Evolutionary conservation across 1,284 basidiomycete species (phyloP), one percentile per base, ranked within the genome.

Genomic region (Rhodofomes roseus): DNA sequence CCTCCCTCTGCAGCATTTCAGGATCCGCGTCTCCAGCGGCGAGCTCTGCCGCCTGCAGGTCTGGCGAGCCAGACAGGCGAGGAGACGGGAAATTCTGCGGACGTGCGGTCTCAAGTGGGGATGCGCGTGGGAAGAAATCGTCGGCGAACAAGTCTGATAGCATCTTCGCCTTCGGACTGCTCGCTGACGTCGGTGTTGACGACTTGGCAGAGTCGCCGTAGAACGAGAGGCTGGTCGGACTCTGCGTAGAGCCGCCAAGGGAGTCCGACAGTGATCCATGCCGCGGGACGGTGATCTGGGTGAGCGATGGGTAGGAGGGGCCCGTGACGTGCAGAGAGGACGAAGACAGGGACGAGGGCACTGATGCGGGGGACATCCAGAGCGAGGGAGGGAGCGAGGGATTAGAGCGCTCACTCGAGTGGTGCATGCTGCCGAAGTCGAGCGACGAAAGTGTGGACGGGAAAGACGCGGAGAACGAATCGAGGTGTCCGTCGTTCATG

Each of bases 301-400:
- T 66, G 46, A 73, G 67, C 22, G 69, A 76, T 63, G 62, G 74
- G 71, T 71, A 79, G 64, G 67, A 61, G 1, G 68, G 66, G 62
- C 57, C 71, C 66, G 74, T 31, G 67, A 74, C 63, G 67, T 71
- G 31, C 31, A 34, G 31, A 34, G 31, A 34, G 67, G 0, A 79
- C 73, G n/a, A 77, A 76, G 5, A 79, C 70, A 2, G 5, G 31
- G 31, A 34, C 11, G 80, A 74, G 5, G 81, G 74, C 18, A 82
- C 73, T 55, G 80, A 82, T 12, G 84, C 76, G 43, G 86, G 82
- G 12, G 89, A 90, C 90, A 92, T 92, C 90, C 89, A 92, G 51
- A 91, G 74, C 46, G 88, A 89, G 3, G 90, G 89, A 54, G 86
- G 87, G 46, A 92, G 75, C 59, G 81, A 79, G 54, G 76, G 67